Evolutionary conservation across 164 flowering plant species (phyloP), one percentile per base, ranked within the genome.

Genomic region (Vitis amurensis): DNA sequence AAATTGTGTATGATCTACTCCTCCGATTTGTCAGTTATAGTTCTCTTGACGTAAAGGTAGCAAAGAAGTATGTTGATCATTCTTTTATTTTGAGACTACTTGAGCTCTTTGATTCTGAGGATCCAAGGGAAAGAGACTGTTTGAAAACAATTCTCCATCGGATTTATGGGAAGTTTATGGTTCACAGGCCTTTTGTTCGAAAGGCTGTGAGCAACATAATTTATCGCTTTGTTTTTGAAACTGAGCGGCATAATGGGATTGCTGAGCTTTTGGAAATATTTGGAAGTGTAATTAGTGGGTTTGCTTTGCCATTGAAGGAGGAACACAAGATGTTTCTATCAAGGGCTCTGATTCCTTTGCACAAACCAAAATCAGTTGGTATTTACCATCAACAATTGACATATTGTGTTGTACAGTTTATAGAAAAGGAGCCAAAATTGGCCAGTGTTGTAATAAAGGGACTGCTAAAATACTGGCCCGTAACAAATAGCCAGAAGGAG

Each of bases 141-240:
- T 70, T 87, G 72, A 87, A 87, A 68, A 83, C 86, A 14, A 72
- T 87, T 70, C 79, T 87, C 69, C 91, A 87, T 68, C 74, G 91
- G 55, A 70, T 84, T 30, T 87, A 87, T 71, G 91, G 89, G 63
- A 87, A 86, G 68, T 87, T 87, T 77, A 87, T 87, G 91, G 83
- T 75, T 4, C 91, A 85, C 73, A 69, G 91, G 59, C 88, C 89
- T 50, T 87, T 83, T 55, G 69, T 87, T 53, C 72, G 91, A 57
- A 84, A 77, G 63, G 79, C 84, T 16, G 81, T 87, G 9, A 78
- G 82, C 80, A 85, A 87, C 59, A 78, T 85, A 63, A 76, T 87
- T 48, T 87, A 85, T 66, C 81, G 83, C 13, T 87, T 87, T 74
- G 84, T 87, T 47, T 87, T 82, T 64, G 91, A 87, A 74, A 85